Conservation (phyloP, 352 stramenopile genomes). For the Phytophthora chlamydospora region DNA sequence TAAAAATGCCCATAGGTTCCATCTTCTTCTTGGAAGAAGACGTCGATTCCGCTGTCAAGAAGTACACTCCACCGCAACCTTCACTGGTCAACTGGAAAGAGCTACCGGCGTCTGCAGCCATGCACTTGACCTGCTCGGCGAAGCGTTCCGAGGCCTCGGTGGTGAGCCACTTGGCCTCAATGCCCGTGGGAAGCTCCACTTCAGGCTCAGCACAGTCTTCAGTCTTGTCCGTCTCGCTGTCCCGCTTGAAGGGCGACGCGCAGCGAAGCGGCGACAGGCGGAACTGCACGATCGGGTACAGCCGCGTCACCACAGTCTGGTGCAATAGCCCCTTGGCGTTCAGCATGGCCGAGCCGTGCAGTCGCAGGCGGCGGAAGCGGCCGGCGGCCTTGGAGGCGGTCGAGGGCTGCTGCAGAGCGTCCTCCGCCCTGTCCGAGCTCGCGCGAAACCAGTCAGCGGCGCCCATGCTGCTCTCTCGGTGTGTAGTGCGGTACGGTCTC, state of each 20-base stretch:
- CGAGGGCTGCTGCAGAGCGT: background rate
- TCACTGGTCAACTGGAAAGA: conserved; percentile 76
- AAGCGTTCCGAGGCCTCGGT: conserved; percentile 54
- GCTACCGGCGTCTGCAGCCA: conserved; percentile 37
- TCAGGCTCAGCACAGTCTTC: conserved; percentile 16
- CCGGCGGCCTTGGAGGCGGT: conserved; percentile 3
- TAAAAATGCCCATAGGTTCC: conserved; percentile 91
- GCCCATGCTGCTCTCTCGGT: conserved; percentile 41
- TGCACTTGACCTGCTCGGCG: conserved; percentile 45
- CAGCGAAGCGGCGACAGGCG: conserved; percentile 40
- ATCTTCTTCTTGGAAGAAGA: conserved; percentile 25
- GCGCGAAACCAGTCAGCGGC: conserved; percentile 41
- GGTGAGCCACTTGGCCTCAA: conserved; percentile 47
- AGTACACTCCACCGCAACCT: conserved; percentile 82
- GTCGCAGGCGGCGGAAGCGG: conserved; percentile 40
- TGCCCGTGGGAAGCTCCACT: conserved; percentile 13
- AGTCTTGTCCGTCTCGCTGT: conserved; percentile 12
- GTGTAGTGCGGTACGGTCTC: conserved; percentile 20
- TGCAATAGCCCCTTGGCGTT: conserved; percentile 54
- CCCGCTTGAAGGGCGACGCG: conserved; percentile 36
- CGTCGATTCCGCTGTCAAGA: conserved; percentile 35
- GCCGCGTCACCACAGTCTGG: conserved; percentile 49
- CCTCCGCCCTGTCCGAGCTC: conserved; percentile 21
- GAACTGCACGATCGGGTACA: conserved; percentile 56
- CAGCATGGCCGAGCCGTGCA: conserved; percentile 49